Conservation (phyloP, 192 early-diverging fungal genomes). For the Linnemannia exigua region DNA sequence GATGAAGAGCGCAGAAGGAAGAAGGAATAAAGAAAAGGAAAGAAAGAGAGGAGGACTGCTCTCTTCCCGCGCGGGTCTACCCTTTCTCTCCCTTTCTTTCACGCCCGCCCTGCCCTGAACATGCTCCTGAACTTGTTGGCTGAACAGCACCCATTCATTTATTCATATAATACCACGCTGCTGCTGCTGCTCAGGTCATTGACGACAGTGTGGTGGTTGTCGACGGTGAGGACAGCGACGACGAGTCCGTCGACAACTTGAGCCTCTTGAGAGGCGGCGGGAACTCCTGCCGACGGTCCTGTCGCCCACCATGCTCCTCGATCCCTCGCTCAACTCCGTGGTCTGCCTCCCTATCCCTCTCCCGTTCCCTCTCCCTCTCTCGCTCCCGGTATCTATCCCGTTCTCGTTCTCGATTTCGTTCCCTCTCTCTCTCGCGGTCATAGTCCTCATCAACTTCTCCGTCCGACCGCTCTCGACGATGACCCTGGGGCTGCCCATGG, state of each 20-base stretch:
- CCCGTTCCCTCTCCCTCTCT: not conserved
- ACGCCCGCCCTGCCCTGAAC: too few relatives aligned
- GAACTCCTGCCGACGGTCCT: not conserved
- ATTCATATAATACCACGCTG: too few relatives aligned
- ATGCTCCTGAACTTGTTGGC: too few relatives aligned
- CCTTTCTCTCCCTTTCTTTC: too few relatives aligned
- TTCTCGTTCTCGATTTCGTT: not conserved
- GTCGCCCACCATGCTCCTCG: not conserved
- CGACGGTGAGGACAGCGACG: slow-evolving; percentile 35
- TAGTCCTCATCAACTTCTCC: slow-evolving; percentile 27
- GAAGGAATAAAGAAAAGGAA: not conserved
- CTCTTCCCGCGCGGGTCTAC: too few relatives aligned
- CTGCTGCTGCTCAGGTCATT: slow-evolving; percentile 40
- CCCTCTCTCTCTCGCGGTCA: slow-evolving; percentile 11
- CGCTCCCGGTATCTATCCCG: not conserved
- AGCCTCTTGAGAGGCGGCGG: slow-evolving; percentile 35
- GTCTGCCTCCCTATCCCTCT: not conserved
- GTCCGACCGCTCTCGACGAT: slow-evolving; percentile 20
- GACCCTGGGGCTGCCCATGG: not conserved
- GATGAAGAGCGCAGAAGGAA: not conserved
- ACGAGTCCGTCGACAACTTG: slow-evolving; percentile 48
- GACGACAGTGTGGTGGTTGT: slow-evolving; percentile 39
- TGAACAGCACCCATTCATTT: not conserved
- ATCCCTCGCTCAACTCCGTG: not conserved
- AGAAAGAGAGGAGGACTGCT: not conserved